phyloP scores from a whole-genome alignment of 306 rosid genomes.

The Delonix regia region DNA sequence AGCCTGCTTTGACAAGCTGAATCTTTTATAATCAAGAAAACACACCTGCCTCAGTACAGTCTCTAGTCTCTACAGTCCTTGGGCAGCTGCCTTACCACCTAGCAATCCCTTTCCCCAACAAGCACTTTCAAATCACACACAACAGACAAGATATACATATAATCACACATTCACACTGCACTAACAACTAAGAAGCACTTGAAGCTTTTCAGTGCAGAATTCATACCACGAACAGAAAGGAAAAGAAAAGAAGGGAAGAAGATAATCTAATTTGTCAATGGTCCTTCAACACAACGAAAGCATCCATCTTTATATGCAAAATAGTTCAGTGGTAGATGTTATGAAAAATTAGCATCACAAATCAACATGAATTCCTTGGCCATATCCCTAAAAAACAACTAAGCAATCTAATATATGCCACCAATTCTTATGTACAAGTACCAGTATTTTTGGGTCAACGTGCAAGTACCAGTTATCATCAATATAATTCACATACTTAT shows the following conservation, averaged over 20 bases:
- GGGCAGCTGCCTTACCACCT: conserved; percentile 16
- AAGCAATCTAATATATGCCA: neutral
- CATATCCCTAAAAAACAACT: neutral
- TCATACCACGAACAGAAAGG: conserved; percentile 4
- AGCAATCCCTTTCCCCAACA: conserved; percentile 26
- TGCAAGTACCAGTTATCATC: neutral
- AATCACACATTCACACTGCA: neutral
- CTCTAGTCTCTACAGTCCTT: neutral
- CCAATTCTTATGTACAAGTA: neutral
- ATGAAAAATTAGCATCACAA: neutral
- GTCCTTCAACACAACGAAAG: conserved; percentile 26
- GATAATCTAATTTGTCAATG: conserved; percentile 7
- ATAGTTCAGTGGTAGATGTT: neutral
- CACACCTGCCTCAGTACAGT: neutral
- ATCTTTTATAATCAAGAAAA: conserved; percentile 27
- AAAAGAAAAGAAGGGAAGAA: neutral
- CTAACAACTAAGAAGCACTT: conserved; percentile 21
- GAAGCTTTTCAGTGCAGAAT: conserved; percentile 17
- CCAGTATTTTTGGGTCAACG: too few species aligned
- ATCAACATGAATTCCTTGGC: neutral
- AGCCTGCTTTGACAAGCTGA: neutral
- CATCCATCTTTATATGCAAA: conserved; percentile 7
- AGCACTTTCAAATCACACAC: conserved; percentile 13
- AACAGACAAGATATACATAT: conserved; percentile 21
- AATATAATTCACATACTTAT: neutral